Evolutionary conservation across 1,284 basidiomycete species (phyloP).

Genomic region (Rhodotorula sp.): DNA sequence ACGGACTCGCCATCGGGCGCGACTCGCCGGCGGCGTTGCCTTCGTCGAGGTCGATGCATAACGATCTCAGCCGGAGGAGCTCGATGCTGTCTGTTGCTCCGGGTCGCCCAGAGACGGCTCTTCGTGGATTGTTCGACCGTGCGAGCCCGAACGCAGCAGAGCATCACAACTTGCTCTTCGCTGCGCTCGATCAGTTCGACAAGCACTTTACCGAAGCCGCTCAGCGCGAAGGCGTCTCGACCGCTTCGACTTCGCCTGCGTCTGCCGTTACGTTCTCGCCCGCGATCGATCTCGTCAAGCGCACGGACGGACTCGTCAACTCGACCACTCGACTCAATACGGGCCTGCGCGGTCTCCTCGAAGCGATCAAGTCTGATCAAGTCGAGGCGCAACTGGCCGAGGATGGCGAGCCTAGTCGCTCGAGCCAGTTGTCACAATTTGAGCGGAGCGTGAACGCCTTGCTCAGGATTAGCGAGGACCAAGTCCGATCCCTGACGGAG

Average conservation of each 20-base stretch:
- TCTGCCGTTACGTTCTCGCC: neutral
- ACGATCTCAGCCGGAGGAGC: conserved; percentile 4
- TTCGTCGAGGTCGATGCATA: neutral
- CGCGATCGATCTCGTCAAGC: conserved; percentile 34
- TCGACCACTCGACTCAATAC: conserved; percentile 42
- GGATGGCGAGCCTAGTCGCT: neutral
- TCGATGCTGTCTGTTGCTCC: neutral
- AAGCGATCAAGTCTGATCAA: conserved; percentile 33
- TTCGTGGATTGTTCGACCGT: neutral
- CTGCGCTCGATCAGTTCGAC: conserved; percentile 40
- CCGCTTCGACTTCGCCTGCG: neutral
- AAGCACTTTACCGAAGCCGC: conserved; percentile 25
- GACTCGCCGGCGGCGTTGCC: neutral
- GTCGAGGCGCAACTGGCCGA: conserved; percentile 39
- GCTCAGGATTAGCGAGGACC: conserved; percentile 44
- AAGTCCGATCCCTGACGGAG: conserved; percentile 44
- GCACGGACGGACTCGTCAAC: conserved; percentile 34
- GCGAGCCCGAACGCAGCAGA: conserved; percentile 1
- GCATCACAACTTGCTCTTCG: conserved; percentile 40
- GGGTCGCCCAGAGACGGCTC: neutral
- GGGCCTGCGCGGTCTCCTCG: conserved; percentile 35
- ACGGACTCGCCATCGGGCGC: neutral
- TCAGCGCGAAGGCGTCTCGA: neutral
- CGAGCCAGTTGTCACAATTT: conserved; percentile 21
- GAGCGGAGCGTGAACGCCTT: conserved; percentile 39